Evolutionary conservation across 768 basidiomycete genomes (phyloP), one percentile per base, ranked within the genome.

Genomic region (Sarcodon sp.): DNA sequence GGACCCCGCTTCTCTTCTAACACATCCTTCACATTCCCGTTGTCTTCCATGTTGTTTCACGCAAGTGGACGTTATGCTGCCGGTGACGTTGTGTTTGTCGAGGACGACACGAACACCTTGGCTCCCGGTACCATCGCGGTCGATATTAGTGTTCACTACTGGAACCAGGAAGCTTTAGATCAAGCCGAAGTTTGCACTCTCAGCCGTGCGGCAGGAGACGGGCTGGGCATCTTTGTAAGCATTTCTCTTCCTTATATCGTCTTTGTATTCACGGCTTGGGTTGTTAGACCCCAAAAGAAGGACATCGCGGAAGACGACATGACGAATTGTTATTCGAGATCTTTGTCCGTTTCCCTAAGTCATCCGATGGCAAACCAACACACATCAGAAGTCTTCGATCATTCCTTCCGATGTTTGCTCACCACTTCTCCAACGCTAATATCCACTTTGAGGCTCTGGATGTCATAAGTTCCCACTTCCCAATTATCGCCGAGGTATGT

Each of bases 301-400:
- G 33, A 1, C 43, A 44, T 7, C 39, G 46, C 47, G 43, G 34
- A 4, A 37, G 31, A 4, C 49, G 31, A 7, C 15, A 50, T 13
- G 51, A 59, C 15, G 51, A 44, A 8, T 54, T 69, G 39, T 53
- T 45, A 27, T 70, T 71, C 35, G 64, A 66, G 6, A 57, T 69
- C 11, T 64, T 57, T 13, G 53, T 71, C 11, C 61, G 57, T 41
- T 57, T 75, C 2, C 75, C 72, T 7, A 57, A 56, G 12, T 55
- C 57, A 6, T 53, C 46, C 4, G 46, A 54, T 11, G 43, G 52
- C 15, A 38, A 44, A 7, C 55, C 61, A 21, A 54, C 66, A 5
- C 46, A 53, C 2, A 64, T 80, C 53, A 67, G 70, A 46, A 56
- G 54, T 4, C 64, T 79, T 27, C 63, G 67, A 49, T 76, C 75